Evolutionary conservation across 306 rosid genomes (phyloP), one percentile per base, ranked within the genome.

Genomic region (Fragaria ananassa): DNA sequence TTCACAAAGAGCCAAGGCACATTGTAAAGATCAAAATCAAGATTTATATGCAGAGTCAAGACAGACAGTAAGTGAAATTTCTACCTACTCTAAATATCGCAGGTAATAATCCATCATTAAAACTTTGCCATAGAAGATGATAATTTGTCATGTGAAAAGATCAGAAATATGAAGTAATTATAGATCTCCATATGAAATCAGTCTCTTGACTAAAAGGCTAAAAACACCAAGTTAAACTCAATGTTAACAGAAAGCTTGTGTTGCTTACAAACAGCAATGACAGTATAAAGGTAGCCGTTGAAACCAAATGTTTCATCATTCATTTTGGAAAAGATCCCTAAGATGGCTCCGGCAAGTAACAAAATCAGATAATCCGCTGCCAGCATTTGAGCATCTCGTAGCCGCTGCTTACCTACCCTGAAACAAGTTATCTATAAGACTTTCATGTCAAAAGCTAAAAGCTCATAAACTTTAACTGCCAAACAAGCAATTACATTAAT

Each of bases 221-320:
- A 70, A 49, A 21, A 45, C 18, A 69, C 57, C 21, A 25, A 13
- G 41, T 25, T 31, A 27, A 27, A 70, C 61, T 31, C 45, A 49
- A 29, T 17, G 6, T 31, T 71, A 10, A 34, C 60, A 49, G 3
- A 71, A 29, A n/a, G 49, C 35, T 49, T 31, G 35, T 31, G n/a
- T 65, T 62, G 88, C 97, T 88, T 83, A 92, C 97, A 89, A 29
- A 92, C 92, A 70, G 96, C 95, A 56, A 92, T 92, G 78, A 92
- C 96, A 8, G 96, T 85, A 61, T 82, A 89, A 34, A 93, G 87
- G 79, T 92, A 89, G 73, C 96, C 95, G 44, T 83, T 85, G 76
- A 85, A 77, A 47, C 93, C 97, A 72, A 92, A 88, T 62, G 93
- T 70, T 76, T 85, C 89, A 41, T 92, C 97, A 56, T 84, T 87